Evolutionary conservation across 495 filamentous ascomycete genomes (phyloP).

Genomic region (Schizothecium vesticola): DNA sequence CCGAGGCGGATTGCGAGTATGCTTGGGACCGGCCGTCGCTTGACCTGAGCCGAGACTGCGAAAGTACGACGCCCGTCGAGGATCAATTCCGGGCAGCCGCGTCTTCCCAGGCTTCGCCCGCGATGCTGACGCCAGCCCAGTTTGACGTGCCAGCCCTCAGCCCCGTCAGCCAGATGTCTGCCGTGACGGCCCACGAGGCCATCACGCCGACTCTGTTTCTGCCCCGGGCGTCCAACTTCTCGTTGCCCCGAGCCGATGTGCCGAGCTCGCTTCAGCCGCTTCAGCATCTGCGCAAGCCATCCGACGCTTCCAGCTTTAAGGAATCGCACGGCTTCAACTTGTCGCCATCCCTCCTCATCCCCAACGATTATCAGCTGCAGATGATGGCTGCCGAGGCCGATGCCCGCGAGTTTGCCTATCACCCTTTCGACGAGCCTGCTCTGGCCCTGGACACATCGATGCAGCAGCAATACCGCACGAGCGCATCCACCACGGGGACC

Average conservation of each 20-base stretch:
- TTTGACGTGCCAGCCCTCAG: conserved; percentile 45
- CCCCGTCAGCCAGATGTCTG: conserved; percentile 38
- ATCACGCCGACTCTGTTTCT: conserved; percentile 35
- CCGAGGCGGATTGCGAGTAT: conserved; percentile 85
- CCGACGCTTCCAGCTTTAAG: conserved; percentile 47
- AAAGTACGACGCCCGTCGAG: conserved; percentile 23
- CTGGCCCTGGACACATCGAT: conserved; percentile 28
- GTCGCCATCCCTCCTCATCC: conserved; percentile 51
- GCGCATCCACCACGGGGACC: conserved; percentile 42
- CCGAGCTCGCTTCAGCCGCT: conserved; percentile 22
- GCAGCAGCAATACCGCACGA: conserved; percentile 30
- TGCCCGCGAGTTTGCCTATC: conserved; percentile 29
- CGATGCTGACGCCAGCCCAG: conserved; percentile 36
- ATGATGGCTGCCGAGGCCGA: conserved; percentile 39
- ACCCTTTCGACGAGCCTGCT: conserved; percentile 29
- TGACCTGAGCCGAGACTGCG: conserved; percentile 34
- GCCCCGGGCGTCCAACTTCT: conserved; percentile 39
- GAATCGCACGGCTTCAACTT: conserved; percentile 51
- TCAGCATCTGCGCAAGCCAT: conserved; percentile 33
- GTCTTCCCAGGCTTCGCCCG: conserved; percentile 26
- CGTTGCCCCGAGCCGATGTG: conserved; percentile 32
- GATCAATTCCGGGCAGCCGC: conserved; percentile 20
- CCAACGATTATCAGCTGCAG: conserved; percentile 44
- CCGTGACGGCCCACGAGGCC: conserved; percentile 31
- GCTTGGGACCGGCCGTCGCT: conserved; percentile 65